Percentiles rank a stretch among this genome's conserved stretches.
Conservation (phyloP, 2,329 filamentous ascomycete species). For the Lasiodiplodia sp. region DNA sequence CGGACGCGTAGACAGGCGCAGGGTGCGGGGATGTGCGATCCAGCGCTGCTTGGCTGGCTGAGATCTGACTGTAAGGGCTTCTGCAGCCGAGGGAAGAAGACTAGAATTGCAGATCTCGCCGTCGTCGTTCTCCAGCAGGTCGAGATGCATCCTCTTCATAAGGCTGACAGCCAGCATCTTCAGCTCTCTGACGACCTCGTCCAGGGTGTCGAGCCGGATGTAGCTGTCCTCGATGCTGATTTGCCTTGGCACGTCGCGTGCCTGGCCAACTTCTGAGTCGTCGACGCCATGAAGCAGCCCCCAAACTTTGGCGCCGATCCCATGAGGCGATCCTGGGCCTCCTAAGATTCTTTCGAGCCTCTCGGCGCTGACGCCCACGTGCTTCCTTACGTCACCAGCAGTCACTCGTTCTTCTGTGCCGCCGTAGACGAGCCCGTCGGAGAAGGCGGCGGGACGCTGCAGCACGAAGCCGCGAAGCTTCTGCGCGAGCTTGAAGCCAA, state of each 20-base stretch:
- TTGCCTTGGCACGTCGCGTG: constrained; percentile 77
- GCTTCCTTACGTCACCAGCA: constrained; percentile 65
- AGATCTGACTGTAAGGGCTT: not conserved
- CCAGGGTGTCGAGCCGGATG: constrained; percentile 69
- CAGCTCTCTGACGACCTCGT: constrained; percentile 73
- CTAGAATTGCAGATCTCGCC: constrained; percentile 15
- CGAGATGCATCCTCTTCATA: constrained; percentile 77
- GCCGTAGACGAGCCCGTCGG: constrained; percentile 56
- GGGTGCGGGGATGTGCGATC: constrained; percentile 80
- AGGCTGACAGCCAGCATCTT: constrained; percentile 73
- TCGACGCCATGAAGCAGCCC: constrained; percentile 82
- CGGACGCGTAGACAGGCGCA: constrained; percentile 81
- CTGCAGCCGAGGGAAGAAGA: not conserved
- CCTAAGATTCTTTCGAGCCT: constrained; percentile 73
- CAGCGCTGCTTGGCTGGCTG: constrained; percentile 57
- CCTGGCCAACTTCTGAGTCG: constrained; percentile 73
- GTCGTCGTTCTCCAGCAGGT: constrained; percentile 67
- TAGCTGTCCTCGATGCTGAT: constrained; percentile 97
- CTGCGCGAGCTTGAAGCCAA: constrained; percentile 80
- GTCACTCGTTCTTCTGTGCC: constrained; percentile 47
- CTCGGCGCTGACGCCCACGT: constrained; percentile 68
- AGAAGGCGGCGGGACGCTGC: constrained; percentile 52
- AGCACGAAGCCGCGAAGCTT: constrained; percentile 69
- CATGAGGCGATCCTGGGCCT: constrained; percentile 73
- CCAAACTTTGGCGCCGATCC: constrained; percentile 78